phyloP scores from a whole-genome alignment of 2,329 filamentous ascomycete species.

The Diaporthe caulivora region DNA sequence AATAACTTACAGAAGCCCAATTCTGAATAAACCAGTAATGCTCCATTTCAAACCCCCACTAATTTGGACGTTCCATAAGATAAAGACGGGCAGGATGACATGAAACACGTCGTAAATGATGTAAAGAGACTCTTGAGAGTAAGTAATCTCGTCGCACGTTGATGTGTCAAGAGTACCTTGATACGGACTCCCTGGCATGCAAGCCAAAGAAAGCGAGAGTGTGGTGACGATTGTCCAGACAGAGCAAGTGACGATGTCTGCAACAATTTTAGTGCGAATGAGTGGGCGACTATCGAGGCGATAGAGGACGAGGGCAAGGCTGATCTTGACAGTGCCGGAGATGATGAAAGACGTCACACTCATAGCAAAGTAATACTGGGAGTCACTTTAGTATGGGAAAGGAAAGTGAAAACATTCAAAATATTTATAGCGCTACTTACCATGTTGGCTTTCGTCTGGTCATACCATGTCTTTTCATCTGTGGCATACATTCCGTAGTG shows the following conservation, averaged over 20 bases:
- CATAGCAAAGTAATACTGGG: slow-evolving; percentile 28
- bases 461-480: background rate
- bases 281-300: slow-evolving; percentile 30
- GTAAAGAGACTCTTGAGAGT: slow-evolving; percentile 33
- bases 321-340: slow-evolving; percentile 34
- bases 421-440: background rate
- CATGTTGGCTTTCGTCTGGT: background rate
- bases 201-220: slow-evolving; percentile 23
- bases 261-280: slow-evolving; percentile 25
- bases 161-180: background rate
- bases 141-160: slow-evolving; percentile 15
- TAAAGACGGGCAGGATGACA: slow-evolving; percentile 29
- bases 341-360: slow-evolving; percentile 32
- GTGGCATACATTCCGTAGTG: background rate
- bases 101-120: slow-evolving; percentile 32
- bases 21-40: slow-evolving; percentile 28
- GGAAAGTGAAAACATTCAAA: too few species aligned
- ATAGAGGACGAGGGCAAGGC: slow-evolving; percentile 37
- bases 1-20: slow-evolving; percentile 35
- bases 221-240: slow-evolving; percentile 32
- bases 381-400: background rate
- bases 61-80: slow-evolving; percentile 33
- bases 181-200: background rate
- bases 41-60: slow-evolving; percentile 15
- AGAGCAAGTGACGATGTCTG: slow-evolving; percentile 32